Evolutionary conservation across 371 early-diverging fungal species (phyloP).

Genomic region (Phascolomyces articulosus): DNA sequence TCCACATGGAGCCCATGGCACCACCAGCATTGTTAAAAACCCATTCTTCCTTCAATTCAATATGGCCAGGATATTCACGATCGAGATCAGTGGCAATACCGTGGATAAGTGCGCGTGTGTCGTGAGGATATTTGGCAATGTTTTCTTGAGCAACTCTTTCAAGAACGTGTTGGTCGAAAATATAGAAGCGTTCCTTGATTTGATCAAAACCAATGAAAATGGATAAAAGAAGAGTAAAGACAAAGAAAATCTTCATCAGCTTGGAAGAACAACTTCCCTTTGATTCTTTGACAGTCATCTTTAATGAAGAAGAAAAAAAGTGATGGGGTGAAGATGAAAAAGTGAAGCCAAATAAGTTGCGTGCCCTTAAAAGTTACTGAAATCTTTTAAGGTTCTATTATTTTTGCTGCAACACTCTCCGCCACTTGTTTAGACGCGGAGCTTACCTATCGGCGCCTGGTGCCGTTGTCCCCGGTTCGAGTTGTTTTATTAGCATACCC

Average conservation of each 20-base stretch:
- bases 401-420: background rate
- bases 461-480: too few species aligned
- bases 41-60: constrained; percentile 50
- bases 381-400: too few species aligned
- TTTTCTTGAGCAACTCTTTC: constrained; percentile 46
- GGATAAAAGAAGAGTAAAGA: constrained; percentile 29
- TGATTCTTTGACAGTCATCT: background rate
- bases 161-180: constrained; percentile 49
- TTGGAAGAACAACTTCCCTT: constrained; percentile 15
- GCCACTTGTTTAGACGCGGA: background rate
- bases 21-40: constrained; percentile 63
- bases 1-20: constrained; percentile 63
- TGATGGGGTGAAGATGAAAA: background rate
- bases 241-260: constrained; percentile 23
- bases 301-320: background rate
- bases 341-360: background rate
- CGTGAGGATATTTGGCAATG: constrained; percentile 41
- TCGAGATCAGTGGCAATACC: constrained; percentile 42
- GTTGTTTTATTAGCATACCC: too few species aligned
- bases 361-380: background rate
- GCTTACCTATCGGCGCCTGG: too few species aligned
- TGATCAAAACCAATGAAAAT: constrained; percentile 43
- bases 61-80: constrained; percentile 49
- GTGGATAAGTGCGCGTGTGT: constrained; percentile 35
- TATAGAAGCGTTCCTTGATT: constrained; percentile 39